Conservation (phyloP, 257 asterid species). For the Solanum dulcamara region DNA sequence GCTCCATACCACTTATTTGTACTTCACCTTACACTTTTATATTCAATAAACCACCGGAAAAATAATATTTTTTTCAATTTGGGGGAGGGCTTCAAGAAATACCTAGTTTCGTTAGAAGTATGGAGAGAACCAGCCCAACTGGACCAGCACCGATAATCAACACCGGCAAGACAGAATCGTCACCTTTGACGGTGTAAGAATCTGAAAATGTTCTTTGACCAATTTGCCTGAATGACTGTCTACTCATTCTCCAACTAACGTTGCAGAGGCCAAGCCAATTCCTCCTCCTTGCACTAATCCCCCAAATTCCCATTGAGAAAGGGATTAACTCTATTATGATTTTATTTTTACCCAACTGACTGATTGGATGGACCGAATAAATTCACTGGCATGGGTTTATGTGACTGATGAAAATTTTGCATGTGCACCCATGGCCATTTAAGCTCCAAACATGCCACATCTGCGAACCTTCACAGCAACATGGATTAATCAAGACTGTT, state of each 20-base stretch:
- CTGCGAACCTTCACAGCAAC: neutral
- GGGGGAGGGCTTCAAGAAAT: neutral
- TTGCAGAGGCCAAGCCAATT: slow-evolving; percentile 14
- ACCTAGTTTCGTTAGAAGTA: slow-evolving; percentile 83
- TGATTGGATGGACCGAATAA: neutral
- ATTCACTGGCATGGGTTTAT: neutral
- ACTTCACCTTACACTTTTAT: neutral
- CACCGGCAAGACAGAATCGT: slow-evolving; percentile 51
- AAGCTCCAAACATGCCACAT: neutral
- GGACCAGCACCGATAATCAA: slow-evolving; percentile 96
- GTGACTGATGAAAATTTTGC: neutral
- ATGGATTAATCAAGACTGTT: neutral
- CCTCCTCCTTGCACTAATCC: slow-evolving; percentile 14
- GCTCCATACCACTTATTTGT: neutral
- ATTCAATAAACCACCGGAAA: neutral
- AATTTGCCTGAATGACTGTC: neutral
- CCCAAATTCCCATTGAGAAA: slow-evolving; percentile 28
- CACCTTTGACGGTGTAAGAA: slow-evolving; percentile 4
- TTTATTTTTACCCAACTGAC: neutral
- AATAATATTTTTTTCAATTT: neutral
- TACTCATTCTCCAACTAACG: slow-evolving; percentile 1
- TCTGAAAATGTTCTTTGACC: slow-evolving; percentile 34
- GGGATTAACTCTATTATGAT: neutral
- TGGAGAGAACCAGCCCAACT: slow-evolving; percentile 77
- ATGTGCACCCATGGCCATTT: neutral